A percentile compares a stretch with the other conserved stretches of the same genome.
Conservation (phyloP, 352 stramenopile species). For the Phytophthora citrophthora region DNA sequence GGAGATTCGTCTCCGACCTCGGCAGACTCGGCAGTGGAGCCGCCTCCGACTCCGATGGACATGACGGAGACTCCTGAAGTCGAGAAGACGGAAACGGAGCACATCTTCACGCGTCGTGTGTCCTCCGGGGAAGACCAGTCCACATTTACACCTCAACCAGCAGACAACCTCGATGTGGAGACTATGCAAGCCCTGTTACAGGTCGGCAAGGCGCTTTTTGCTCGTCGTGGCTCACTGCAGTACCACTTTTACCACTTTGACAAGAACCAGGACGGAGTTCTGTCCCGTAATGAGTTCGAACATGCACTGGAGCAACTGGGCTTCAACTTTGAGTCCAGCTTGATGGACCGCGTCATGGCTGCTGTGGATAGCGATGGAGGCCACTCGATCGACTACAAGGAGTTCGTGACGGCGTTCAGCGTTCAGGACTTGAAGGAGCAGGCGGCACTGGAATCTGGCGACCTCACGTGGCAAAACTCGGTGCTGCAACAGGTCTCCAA, state of each 20-base stretch:
- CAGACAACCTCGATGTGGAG: conserved; percentile 76
- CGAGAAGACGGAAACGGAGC: conserved; percentile 17
- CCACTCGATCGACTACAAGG: conserved; percentile 92
- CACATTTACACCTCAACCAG: conserved; percentile 60
- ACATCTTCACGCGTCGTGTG: conserved; percentile 55
- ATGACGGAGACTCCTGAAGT: conserved; percentile 25
- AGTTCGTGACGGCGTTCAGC: conserved; percentile 92
- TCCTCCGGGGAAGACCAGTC: conserved; percentile 69
- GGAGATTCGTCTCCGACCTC: conserved; percentile 19
- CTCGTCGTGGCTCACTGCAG: conserved; percentile 71
- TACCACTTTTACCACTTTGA: conserved; percentile 89
- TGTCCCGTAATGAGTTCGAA: conserved; percentile 82
- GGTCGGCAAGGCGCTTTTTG: conserved; percentile 82
- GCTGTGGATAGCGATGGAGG: conserved; percentile 90
- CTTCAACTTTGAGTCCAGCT: conserved; percentile 58
- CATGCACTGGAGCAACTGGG: conserved; percentile 70
- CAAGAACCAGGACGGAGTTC: conserved; percentile 83
- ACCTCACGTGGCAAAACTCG: conserved; percentile 91
- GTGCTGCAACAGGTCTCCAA: conserved; percentile 94
- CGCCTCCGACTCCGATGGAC: conserved; percentile 25
- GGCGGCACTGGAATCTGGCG: conserved; percentile 54
- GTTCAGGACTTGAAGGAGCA: conserved; percentile 84
- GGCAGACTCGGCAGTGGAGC: conserved; percentile 9
- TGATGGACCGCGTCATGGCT: conserved; percentile 81
- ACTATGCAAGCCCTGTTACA: conserved; percentile 83